Conservation (phyloP, 768 basidiomycete species). For the Pilatotrama ljubarskyi region DNA sequence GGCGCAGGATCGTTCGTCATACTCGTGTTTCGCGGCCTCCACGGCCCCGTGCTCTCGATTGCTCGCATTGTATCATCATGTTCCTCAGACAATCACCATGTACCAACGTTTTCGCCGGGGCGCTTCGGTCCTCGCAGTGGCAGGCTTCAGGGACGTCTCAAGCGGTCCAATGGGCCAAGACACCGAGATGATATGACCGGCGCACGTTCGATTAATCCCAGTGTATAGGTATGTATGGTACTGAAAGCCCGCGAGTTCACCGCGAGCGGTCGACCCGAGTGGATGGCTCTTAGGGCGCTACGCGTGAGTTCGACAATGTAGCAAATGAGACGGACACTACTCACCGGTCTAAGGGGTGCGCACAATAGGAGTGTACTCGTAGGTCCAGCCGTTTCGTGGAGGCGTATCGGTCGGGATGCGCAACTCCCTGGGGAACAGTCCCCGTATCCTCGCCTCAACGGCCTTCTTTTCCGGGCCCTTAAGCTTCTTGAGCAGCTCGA, state of each 20-base stretch:
- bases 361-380: slow-evolving; percentile 68
- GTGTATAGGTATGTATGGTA: not conserved
- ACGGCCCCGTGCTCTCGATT: slow-evolving; percentile 14
- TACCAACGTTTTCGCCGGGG: not conserved
- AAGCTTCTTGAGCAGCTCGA: slow-evolving; percentile 58
- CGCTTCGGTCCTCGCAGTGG: not conserved
- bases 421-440: slow-evolving; percentile 86
- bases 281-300: not conserved
- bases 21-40: slow-evolving; percentile 7
- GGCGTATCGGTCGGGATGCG: slow-evolving; percentile 86
- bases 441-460: slow-evolving; percentile 74
- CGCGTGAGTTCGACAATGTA: not conserved
- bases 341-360: slow-evolving; percentile 16
- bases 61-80: slow-evolving; percentile 7
- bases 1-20: slow-evolving; percentile 6
- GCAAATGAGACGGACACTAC: not conserved
- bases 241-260: not conserved
- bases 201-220: slow-evolving; percentile 1
- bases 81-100: not conserved
- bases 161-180: not conserved
- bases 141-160: not conserved
- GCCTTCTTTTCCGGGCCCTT: slow-evolving; percentile 67
- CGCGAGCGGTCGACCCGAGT: not conserved
- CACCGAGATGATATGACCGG: not conserved
- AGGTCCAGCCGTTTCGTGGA: slow-evolving; percentile 78